These are phyloP conservation scores for Neurospora africana DNA, from an alignment of 495 filamentous ascomycete species.

Conservation along the genomic window DNA sequence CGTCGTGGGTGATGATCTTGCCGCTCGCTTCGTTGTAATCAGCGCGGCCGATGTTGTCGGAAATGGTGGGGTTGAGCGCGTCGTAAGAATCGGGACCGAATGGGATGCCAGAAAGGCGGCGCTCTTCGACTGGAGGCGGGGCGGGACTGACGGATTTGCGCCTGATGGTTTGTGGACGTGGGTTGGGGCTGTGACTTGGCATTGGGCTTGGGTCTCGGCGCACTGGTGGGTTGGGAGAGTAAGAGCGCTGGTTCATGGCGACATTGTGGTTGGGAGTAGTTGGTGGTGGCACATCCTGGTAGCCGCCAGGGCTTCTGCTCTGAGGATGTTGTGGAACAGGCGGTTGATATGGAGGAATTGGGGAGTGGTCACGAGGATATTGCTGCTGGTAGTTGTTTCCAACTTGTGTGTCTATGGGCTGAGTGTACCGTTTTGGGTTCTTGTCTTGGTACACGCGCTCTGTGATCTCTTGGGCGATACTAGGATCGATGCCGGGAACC, in stretches of 20 bases:
- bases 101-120: slow-evolving; percentile 53
- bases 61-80: slow-evolving; percentile 51
- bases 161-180: slow-evolving; percentile 40
- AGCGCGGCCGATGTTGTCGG: slow-evolving; percentile 18
- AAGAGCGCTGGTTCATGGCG: slow-evolving; percentile 33
- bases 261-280: slow-evolving; percentile 21
- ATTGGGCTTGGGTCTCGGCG: slow-evolving; percentile 16
- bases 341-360: background rate
- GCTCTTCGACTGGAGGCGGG: slow-evolving; percentile 45
- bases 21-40: slow-evolving; percentile 37
- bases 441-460: slow-evolving; percentile 41
- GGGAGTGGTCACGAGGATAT: background rate
- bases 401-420: slow-evolving; percentile 23
- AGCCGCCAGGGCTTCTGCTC: slow-evolving; percentile 23
- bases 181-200: slow-evolving; percentile 21
- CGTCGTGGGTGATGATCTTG: slow-evolving; percentile 73
- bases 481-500: slow-evolving; percentile 58
- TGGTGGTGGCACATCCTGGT: slow-evolving; percentile 26
- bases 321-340: slow-evolving; percentile 4
- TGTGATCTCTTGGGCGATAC: slow-evolving; percentile 44
- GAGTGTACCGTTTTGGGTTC: slow-evolving; percentile 31
- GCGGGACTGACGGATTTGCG: slow-evolving; percentile 72
- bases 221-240: slow-evolving; percentile 46
- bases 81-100: slow-evolving; percentile 89
- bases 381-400: background rate